Percentiles rank a stretch among this genome's conserved stretches.
Conservation (phyloP, 176 grass and related monocot species). For the Echinochloa phyllopogon region DNA sequence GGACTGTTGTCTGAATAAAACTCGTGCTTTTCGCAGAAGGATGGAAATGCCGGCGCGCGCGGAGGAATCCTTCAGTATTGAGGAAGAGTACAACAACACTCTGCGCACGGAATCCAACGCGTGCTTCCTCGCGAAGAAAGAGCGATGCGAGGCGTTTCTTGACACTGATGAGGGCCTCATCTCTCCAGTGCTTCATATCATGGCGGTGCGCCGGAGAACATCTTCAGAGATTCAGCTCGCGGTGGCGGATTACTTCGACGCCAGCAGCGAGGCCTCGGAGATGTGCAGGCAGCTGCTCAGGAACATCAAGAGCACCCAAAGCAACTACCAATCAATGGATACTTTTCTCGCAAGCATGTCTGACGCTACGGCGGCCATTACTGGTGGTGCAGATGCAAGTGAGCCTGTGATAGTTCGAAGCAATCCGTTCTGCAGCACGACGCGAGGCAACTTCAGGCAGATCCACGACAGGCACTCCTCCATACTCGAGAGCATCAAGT, state of each 20-base stretch:
- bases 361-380: neutral
- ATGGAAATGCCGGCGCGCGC: neutral
- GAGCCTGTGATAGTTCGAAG: neutral
- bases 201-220: constrained; percentile 22
- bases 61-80: constrained; percentile 22
- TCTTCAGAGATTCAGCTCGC: constrained; percentile 30
- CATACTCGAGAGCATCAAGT: constrained; percentile 32
- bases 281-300: constrained; percentile 50
- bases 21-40: neutral
- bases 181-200: constrained; percentile 10
- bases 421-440: constrained; percentile 53
- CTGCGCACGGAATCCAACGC: constrained; percentile 40
- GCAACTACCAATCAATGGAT: constrained; percentile 53
- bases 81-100: constrained; percentile 47
- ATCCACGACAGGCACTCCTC: constrained; percentile 54
- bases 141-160: constrained; percentile 23
- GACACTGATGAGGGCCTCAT: constrained; percentile 31
- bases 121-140: constrained; percentile 14
- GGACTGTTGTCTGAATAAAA: too few species aligned
- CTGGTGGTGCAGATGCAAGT: neutral
- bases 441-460: constrained; percentile 43
- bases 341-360: constrained; percentile 46
- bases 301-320: constrained; percentile 46
- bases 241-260: constrained; percentile 49
- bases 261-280: constrained; percentile 50